Evolutionary conservation across 768 basidiomycete genomes (phyloP).

Genomic region (Cystofilobasidium capitatum): DNA sequence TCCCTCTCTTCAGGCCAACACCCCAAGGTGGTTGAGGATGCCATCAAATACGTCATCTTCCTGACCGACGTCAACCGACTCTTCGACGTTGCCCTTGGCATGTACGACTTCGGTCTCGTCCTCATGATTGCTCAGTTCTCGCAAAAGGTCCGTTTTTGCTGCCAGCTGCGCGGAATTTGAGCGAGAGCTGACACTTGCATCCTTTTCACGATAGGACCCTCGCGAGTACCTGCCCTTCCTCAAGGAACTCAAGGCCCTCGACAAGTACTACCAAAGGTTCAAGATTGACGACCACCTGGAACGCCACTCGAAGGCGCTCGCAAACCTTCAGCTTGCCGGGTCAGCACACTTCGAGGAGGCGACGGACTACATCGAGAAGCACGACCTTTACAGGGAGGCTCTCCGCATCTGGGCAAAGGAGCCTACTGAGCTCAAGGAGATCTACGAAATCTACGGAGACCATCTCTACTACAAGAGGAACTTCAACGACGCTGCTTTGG

Average conservation of each 20-base stretch:
- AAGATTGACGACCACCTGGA: constrained; percentile 86
- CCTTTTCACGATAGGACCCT: constrained; percentile 60
- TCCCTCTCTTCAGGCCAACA: constrained; percentile 45
- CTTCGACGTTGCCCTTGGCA: constrained; percentile 90
- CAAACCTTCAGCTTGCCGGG: constrained; percentile 64
- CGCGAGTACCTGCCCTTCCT: constrained; percentile 96
- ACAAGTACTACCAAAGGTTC: constrained; percentile 73
- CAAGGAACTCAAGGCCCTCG: constrained; percentile 69
- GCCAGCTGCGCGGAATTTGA: neutral
- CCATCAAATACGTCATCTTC: constrained; percentile 97
- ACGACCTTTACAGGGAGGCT: constrained; percentile 65
- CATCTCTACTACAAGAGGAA: constrained; percentile 69
- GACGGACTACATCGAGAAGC: constrained; percentile 62
- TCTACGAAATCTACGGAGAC: constrained; percentile 31
- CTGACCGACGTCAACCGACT: constrained; percentile 82
- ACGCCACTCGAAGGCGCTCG: constrained; percentile 62
- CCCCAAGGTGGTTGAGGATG: constrained; percentile 78
- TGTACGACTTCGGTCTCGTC: constrained; percentile 96
- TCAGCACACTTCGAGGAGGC: constrained; percentile 67
- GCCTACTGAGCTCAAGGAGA: constrained; percentile 39
- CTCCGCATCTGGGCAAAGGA: constrained; percentile 62
- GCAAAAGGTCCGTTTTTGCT: constrained; percentile 61
- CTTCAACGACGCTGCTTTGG: constrained; percentile 70
- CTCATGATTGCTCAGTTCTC: constrained; percentile 93
- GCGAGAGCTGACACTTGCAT: neutral